phyloP scores from a whole-genome alignment of 2,329 filamentous ascomycete species.

The Neonectria hederae region DNA sequence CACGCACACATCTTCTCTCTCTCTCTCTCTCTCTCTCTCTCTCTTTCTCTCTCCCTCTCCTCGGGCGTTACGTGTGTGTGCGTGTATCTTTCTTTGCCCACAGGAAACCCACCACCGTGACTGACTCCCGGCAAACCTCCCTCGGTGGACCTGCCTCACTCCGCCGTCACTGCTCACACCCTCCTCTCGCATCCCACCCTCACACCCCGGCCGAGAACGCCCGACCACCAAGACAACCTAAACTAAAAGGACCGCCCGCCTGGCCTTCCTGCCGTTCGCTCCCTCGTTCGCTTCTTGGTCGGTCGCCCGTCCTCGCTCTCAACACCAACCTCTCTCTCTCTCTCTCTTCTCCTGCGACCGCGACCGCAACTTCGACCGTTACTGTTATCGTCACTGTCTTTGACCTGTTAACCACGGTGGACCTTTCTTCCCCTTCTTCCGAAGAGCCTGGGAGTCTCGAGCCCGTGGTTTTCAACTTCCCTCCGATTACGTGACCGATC shows the following conservation, averaged over 20 bases:
- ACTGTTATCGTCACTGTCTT: constrained; percentile 1
- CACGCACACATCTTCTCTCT: background rate
- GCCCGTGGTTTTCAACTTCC: constrained; percentile 21
- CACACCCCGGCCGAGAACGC: constrained; percentile 41
- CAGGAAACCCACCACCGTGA: constrained; percentile 28
- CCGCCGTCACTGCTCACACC: constrained; percentile 14
- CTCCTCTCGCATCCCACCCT: constrained; percentile 24
- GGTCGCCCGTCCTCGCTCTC: constrained; percentile 4
- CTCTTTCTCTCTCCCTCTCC: background rate
- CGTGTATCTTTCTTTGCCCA: constrained; percentile 20
- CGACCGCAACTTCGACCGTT: constrained; percentile 7
- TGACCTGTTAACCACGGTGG: constrained; percentile 15
- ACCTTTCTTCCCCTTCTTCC: constrained; percentile 9
- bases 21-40: background rate
- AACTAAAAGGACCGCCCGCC: constrained; percentile 24
- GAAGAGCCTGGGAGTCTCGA: background rate
- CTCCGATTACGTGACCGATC: constrained; percentile 35
- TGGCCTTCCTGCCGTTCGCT: constrained; percentile 20
- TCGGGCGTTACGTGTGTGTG: constrained; percentile 18
- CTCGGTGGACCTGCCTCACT: constrained; percentile 26
- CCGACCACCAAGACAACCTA: constrained; percentile 34
- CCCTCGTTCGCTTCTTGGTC: constrained; percentile 15
- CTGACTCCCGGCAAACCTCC: constrained; percentile 31
- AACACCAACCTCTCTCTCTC: constrained; percentile 1
- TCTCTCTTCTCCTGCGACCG: background rate